Evolutionary conservation across 2,329 filamentous ascomycete genomes (phyloP), one percentile per base, ranked within the genome.

Genomic region (Escovopsis sp.): DNA sequence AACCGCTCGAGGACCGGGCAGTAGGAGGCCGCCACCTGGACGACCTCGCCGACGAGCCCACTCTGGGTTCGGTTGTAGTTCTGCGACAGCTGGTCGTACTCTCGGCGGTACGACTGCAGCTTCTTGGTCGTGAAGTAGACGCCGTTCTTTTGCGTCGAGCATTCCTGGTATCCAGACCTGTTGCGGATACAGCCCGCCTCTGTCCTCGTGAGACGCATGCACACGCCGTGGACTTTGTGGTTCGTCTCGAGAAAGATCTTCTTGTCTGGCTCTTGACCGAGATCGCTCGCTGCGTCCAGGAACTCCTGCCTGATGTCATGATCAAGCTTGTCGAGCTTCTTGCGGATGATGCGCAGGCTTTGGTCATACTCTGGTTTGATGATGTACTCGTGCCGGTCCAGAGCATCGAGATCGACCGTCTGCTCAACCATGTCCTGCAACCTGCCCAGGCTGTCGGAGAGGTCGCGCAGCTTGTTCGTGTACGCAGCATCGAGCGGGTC

Each of bases 341-440:
- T 88, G 41, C 85, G 79, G 51, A 98, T 93, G n/a, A 85, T 77
- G 15, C 82, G 78, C 33, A 98, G 69, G 43, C 80, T 75, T 45
- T 95, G 87, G 55, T 98, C 91, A 49, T 95, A 98, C 56, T 98
- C 91, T 1, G 93, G 85, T 63, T 96, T 98, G 72, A 98, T 98
- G 54, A 95, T 89, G 64, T 93, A 98, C 58, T 98, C 91, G 56
- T 98, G 91, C 51, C 91, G 87, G 55, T 98, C 89, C 10, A 98
- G 75, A 3, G 91, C 91, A 45, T 94, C 85, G 0, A 98, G 75
- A 55, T 98, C 91, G 12, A 98, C 88, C 0, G 93, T 98, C 2
- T 91, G 94, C 66, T 98, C 91, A 0, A 98, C 91, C 86, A 98
- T 95, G 58, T 98, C 91, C 55, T 89, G 85, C 10, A 98, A 69